phyloP scores from a whole-genome alignment of 140 eudicot species.

The Cichorium intybus region DNA sequence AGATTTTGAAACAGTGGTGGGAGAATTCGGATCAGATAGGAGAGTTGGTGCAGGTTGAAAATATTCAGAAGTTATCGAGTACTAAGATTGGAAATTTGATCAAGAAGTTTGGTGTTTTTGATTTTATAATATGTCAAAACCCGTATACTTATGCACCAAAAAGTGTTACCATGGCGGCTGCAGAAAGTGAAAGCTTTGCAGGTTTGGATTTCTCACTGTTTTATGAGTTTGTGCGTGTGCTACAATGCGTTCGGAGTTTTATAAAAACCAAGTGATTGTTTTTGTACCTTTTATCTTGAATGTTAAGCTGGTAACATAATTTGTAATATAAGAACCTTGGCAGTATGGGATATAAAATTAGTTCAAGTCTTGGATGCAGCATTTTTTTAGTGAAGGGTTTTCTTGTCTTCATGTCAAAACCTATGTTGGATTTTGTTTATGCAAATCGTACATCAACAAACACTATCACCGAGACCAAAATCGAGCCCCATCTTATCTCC shows the following conservation, averaged over 20 bases:
- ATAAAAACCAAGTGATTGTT: slow-evolving; percentile 31
- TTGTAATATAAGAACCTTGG: neutral
- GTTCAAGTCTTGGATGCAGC: neutral
- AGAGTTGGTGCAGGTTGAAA: slow-evolving; percentile 75
- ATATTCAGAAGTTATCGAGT: slow-evolving; percentile 54
- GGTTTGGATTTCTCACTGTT: slow-evolving; percentile 68
- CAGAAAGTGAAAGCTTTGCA: slow-evolving; percentile 24
- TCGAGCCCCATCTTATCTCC: too few species aligned
- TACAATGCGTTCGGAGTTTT: slow-evolving; percentile 61
- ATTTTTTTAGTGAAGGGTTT: too few species aligned
- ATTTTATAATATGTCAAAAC: slow-evolving; percentile 71
- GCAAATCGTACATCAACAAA: too few species aligned
- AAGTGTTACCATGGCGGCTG: slow-evolving; percentile 20
- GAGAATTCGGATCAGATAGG: slow-evolving; percentile 55
- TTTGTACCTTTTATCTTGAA: neutral
- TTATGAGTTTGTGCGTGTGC: slow-evolving; percentile 76
- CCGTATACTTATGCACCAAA: slow-evolving; percentile 40
- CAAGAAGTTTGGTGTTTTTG: slow-evolving; percentile 60
- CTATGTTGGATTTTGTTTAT: too few species aligned
- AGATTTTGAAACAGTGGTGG: slow-evolving; percentile 79
- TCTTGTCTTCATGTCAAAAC: too few species aligned
- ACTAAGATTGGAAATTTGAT: slow-evolving; percentile 49
- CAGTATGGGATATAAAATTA: neutral
- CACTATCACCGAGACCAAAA: too few species aligned
- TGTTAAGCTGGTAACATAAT: neutral